A percentile compares a stretch with the other conserved stretches of the same genome.
phyloP scores from a whole-genome alignment of 768 basidiomycete species.

The Asterophora parasitica region DNA sequence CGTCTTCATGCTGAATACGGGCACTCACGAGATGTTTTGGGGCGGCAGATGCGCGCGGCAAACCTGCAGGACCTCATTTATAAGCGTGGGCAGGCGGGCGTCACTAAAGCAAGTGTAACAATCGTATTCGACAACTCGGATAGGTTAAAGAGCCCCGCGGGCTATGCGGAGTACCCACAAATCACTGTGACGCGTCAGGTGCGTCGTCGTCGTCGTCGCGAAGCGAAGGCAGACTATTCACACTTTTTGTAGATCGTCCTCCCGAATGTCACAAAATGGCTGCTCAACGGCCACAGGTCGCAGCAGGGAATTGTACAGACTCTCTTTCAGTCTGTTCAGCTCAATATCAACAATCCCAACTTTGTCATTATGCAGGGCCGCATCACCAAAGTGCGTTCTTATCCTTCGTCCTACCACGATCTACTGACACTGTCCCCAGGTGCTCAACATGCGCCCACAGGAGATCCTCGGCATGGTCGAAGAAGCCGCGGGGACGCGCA shows the following conservation, averaged over 20 bases:
- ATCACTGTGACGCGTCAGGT: constrained; percentile 98
- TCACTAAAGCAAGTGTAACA: constrained; percentile 96
- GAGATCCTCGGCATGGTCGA: constrained; percentile 99
- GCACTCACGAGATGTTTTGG: constrained; percentile 8
- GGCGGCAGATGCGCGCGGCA: constrained; percentile 77
- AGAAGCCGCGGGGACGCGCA: constrained; percentile 96
- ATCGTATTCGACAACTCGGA: constrained; percentile 99
- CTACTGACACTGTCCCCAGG: constrained; percentile 32
- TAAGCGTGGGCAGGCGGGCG: constrained; percentile 96
- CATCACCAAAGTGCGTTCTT: constrained; percentile 77
- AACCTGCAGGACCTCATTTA: constrained; percentile 98
- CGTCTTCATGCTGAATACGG: neutral
- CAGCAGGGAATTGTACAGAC: constrained; percentile 81
- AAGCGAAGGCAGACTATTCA: no score
- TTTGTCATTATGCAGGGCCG: constrained; percentile 99
- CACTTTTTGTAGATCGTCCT: constrained; percentile 67
- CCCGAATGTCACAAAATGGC: constrained; percentile 91
- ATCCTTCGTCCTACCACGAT: no score
- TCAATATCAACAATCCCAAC: constrained; percentile 99
- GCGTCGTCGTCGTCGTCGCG: constrained; percentile 13
- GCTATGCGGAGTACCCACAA: constrained; percentile 74
- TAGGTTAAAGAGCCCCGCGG: constrained; percentile 74
- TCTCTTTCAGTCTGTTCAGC: constrained; percentile 92
- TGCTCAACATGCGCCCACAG: constrained; percentile 96
- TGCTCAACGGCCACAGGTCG: constrained; percentile 93